A percentile compares a stretch with the other conserved stretches of the same genome.
These are phyloP conservation scores for Calonectria montana DNA, from an alignment of 2,329 filamentous ascomycete genomes.

Conservation along the genomic window DNA sequence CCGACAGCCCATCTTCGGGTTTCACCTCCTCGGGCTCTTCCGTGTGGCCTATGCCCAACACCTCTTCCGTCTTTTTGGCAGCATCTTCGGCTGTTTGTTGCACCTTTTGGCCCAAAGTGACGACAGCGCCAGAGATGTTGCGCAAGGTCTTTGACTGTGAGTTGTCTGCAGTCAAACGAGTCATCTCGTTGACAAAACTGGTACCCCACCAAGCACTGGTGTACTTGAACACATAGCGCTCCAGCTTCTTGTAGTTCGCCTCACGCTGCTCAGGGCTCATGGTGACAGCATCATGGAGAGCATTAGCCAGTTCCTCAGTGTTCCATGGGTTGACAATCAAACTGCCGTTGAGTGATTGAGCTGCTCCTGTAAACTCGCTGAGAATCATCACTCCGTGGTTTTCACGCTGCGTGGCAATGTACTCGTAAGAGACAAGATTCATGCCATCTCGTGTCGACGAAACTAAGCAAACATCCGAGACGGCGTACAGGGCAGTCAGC, in stretches of 20 bases:
- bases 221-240: constrained; percentile 97
- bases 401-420: constrained; percentile 92
- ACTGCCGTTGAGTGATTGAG: constrained; percentile 92
- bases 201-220: constrained; percentile 98
- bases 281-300: constrained; percentile 95
- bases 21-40: constrained; percentile 32
- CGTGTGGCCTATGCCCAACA: constrained; percentile 29
- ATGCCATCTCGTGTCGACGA: constrained; percentile 98
- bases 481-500: constrained; percentile 90
- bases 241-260: constrained; percentile 89
- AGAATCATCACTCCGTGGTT: constrained; percentile 94
- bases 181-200: constrained; percentile 89
- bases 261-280: constrained; percentile 92
- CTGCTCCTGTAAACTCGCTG: constrained; percentile 95
- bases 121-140: constrained; percentile 54
- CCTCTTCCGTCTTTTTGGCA: constrained; percentile 33
- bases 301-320: constrained; percentile 92
- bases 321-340: constrained; percentile 99
- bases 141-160: constrained; percentile 53
- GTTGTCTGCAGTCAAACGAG: constrained; percentile 58
- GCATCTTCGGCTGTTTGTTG: constrained; percentile 35
- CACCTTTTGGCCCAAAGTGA: constrained; percentile 45
- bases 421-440: constrained; percentile 98
- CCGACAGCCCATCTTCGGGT: constrained; percentile 13
- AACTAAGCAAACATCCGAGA: constrained; percentile 92